phyloP scores from a whole-genome alignment of 495 filamentous ascomycete genomes.

The Neurospora africana region DNA sequence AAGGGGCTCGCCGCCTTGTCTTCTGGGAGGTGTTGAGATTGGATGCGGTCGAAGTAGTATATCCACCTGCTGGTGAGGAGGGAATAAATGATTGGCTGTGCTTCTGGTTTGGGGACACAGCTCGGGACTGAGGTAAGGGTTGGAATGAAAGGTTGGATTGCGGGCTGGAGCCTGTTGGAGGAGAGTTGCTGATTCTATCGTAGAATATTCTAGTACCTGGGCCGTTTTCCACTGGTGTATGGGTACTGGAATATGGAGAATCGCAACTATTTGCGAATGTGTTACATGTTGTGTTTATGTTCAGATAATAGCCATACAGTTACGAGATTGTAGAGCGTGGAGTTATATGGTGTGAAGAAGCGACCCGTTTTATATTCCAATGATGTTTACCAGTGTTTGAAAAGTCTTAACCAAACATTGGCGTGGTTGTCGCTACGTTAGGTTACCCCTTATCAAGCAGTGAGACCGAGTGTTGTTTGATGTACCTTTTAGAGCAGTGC shows the following conservation, averaged over 20 bases:
- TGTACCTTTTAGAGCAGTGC: neutral
- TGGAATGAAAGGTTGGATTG: neutral
- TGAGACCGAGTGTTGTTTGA: neutral
- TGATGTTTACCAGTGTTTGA: neutral
- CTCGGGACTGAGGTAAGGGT: neutral
- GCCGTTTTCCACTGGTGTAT: too few species aligned
- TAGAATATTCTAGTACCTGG: neutral
- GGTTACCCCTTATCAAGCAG: neutral
- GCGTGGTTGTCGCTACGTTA: neutral
- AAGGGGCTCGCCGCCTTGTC: neutral
- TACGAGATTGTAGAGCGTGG: neutral
- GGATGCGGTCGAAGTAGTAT: neutral
- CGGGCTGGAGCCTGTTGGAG: neutral
- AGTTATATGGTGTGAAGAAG: neutral
- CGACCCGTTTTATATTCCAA: neutral
- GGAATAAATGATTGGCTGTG: neutral
- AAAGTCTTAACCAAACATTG: neutral
- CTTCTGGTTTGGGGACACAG: neutral
- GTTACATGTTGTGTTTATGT: neutral
- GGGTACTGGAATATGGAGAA: too few species aligned
- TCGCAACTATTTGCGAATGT: neutral
- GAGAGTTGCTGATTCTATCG: neutral
- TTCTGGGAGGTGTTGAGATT: neutral
- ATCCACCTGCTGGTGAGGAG: neutral
- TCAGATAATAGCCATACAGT: neutral